These are phyloP conservation scores for Mucor velutinosus DNA, from an alignment of 371 early-diverging fungal species.

Conservation along the genomic window DNA sequence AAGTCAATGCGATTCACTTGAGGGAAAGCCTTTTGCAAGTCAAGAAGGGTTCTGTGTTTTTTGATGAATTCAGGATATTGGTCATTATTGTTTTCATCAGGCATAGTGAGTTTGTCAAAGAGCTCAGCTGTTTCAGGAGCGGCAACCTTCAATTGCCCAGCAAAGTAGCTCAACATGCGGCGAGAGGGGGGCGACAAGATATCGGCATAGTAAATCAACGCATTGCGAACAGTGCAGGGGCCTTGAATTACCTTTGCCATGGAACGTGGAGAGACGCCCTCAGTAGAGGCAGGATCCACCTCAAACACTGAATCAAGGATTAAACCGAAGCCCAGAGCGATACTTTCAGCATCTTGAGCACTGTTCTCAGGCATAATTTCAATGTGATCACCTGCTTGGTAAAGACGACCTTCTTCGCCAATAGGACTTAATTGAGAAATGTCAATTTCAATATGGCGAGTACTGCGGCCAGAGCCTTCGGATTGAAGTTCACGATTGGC, in stretches of 20 bases:
- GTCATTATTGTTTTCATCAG: conserved; percentile 32
- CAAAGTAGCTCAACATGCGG: conserved; percentile 36
- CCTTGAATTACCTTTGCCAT: conserved; percentile 48
- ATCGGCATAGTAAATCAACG: conserved; percentile 50
- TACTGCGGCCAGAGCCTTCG: conserved; percentile 31
- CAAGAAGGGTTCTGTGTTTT: conserved; percentile 47
- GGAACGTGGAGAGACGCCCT: conserved; percentile 44
- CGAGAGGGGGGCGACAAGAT: conserved; percentile 50
- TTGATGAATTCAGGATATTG: conserved; percentile 42
- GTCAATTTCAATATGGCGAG: conserved; percentile 52
- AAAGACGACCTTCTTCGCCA: conserved; percentile 22
- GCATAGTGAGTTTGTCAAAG: conserved; percentile 31
- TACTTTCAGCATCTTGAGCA: conserved; percentile 29
- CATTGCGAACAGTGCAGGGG: conserved; percentile 51
- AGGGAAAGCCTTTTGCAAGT: conserved; percentile 42
- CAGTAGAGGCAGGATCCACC: conserved; percentile 25
- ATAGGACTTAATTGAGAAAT: conserved; percentile 23
- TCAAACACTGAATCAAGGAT: conserved; percentile 55
- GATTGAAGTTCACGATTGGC: conserved; percentile 37
- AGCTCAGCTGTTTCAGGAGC: conserved; percentile 31
- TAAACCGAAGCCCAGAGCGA: conserved; percentile 46
- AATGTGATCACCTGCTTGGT: conserved; percentile 57
- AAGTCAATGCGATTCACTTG: conserved; percentile 46
- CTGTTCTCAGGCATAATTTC: conserved; percentile 54
- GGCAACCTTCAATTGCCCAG: conserved; percentile 33